These are phyloP conservation scores for Aquilaria agallochum DNA, from an alignment of 441 rosid species.

Conservation along the genomic window DNA sequence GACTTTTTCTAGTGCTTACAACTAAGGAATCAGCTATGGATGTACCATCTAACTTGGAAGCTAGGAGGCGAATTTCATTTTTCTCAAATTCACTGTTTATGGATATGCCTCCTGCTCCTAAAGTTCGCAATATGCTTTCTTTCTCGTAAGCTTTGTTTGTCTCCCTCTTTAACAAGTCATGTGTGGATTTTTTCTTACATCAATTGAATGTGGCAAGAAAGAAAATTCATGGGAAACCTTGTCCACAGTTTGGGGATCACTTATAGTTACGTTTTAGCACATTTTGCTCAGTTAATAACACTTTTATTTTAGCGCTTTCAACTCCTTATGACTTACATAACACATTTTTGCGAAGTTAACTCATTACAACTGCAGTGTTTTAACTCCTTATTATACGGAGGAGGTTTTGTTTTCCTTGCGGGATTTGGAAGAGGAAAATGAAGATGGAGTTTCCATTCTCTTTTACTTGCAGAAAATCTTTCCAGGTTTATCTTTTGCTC, in stretches of 20 bases:
- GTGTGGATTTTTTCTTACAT: not conserved
- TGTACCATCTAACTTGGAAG: slow-evolving; percentile 99
- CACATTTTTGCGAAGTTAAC: slow-evolving; percentile 15
- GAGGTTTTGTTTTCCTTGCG: slow-evolving; percentile 88
- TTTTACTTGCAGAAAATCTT: slow-evolving; percentile 98
- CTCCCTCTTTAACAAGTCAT: not conserved
- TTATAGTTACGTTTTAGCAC: no score
- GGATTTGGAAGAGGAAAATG: slow-evolving; percentile 79
- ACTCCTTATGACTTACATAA: not conserved
- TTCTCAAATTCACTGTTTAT: slow-evolving; percentile 98
- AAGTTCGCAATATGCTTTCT: slow-evolving; percentile 99
- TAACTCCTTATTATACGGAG: slow-evolving; percentile 97
- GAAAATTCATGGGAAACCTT: not conserved
- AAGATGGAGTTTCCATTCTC: slow-evolving; percentile 97
- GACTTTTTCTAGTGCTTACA: slow-evolving; percentile 85
- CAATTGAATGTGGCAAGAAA: not conserved
- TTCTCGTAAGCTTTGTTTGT: slow-evolving; percentile 75
- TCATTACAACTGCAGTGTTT: slow-evolving; percentile 54
- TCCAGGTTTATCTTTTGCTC: slow-evolving; percentile 60
- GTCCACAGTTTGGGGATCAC: no score
- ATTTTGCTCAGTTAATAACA: no score
- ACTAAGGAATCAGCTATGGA: slow-evolving; percentile 99
- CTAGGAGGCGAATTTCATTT: slow-evolving; percentile 96
- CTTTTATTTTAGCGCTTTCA: no score
- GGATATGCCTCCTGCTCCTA: slow-evolving; percentile 98